A percentile compares a stretch with the other conserved stretches of the same genome.
Evolutionary conservation across 805 yeast species (phyloP).

Genomic region (Yarrowia alimentaria): DNA sequence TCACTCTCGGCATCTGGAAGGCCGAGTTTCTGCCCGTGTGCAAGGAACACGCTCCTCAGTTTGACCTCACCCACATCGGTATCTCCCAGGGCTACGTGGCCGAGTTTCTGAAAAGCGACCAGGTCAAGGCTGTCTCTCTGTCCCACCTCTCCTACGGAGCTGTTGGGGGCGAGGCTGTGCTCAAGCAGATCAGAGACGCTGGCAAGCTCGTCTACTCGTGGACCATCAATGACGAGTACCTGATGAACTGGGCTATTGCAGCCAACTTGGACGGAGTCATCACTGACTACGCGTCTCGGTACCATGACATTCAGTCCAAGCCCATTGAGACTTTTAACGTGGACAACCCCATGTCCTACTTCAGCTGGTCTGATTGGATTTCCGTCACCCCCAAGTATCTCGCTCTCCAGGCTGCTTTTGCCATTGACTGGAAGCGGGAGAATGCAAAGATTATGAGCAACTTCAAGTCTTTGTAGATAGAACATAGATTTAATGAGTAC

Average conservation of each 20-base stretch:
- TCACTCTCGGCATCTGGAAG: constrained; percentile 56
- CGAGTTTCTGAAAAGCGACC: constrained; percentile 45
- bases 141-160: constrained; percentile 47
- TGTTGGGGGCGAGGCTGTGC: constrained; percentile 40
- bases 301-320: constrained; percentile 7
- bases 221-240: constrained; percentile 49
- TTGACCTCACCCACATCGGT: constrained; percentile 42
- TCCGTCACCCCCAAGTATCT: constrained; percentile 11
- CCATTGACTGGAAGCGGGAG: constrained; percentile 16
- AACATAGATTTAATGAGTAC: no score
- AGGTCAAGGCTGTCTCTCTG: constrained; percentile 58
- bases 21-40: constrained; percentile 48
- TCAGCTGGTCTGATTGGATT: constrained; percentile 19
- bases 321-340: constrained; percentile 24
- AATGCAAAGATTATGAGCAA: constrained; percentile 10
- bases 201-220: constrained; percentile 48
- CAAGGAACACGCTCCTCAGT: constrained; percentile 41
- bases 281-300: constrained; percentile 40
- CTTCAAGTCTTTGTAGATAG: constrained; percentile 1
- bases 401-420: constrained; percentile 3
- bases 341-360: constrained; percentile 24
- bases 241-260: constrained; percentile 43
- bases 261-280: constrained; percentile 44
- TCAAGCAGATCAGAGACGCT: constrained; percentile 39
- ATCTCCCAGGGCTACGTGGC: constrained; percentile 42